Evolutionary conservation across 2,329 filamentous ascomycete genomes (phyloP).

Genomic region (Monosporascus sp.): DNA sequence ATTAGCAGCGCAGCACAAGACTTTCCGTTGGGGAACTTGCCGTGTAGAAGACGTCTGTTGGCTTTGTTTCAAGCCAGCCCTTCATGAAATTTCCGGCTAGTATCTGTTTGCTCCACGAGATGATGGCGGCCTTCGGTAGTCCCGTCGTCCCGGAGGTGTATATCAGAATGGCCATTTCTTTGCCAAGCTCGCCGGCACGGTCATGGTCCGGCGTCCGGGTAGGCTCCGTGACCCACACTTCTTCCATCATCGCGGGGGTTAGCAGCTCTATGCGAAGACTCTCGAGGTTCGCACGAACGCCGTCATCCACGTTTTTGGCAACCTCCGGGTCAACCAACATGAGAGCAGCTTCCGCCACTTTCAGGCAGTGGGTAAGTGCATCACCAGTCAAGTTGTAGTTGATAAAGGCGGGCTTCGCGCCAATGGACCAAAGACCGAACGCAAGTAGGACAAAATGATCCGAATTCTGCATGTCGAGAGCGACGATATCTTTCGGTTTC

Average conservation of each 20-base stretch:
- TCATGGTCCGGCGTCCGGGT: conserved; percentile 54
- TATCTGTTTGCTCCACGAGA: conserved; percentile 65
- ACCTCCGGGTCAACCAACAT: conserved; percentile 64
- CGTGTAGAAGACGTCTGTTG: conserved; percentile 69
- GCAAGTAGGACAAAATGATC: conserved; percentile 71
- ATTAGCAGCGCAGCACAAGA: neutral
- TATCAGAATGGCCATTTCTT: conserved; percentile 67
- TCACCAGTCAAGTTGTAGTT: conserved; percentile 78
- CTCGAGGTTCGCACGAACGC: conserved; percentile 46
- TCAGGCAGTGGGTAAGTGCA: conserved; percentile 69
- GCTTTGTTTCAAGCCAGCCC: conserved; percentile 52
- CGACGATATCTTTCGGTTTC: conserved; percentile 69
- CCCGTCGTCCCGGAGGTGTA: conserved; percentile 85
- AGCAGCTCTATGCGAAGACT: conserved; percentile 58
- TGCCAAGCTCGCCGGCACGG: conserved; percentile 43
- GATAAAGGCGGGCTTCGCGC: conserved; percentile 77
- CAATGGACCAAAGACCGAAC: conserved; percentile 77
- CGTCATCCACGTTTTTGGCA: conserved; percentile 49
- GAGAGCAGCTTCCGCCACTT: conserved; percentile 59
- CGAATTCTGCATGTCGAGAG: conserved; percentile 76
- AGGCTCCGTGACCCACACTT: conserved; percentile 46
- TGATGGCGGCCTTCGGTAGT: conserved; percentile 72
- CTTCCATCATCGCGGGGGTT: conserved; percentile 49
- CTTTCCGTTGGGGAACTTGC: conserved; percentile 35
- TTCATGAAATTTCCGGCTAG: conserved; percentile 47